Base-by-base conservation (phyloP, 2,329 filamentous ascomycete species). In the Venturia pyrina region DNA sequence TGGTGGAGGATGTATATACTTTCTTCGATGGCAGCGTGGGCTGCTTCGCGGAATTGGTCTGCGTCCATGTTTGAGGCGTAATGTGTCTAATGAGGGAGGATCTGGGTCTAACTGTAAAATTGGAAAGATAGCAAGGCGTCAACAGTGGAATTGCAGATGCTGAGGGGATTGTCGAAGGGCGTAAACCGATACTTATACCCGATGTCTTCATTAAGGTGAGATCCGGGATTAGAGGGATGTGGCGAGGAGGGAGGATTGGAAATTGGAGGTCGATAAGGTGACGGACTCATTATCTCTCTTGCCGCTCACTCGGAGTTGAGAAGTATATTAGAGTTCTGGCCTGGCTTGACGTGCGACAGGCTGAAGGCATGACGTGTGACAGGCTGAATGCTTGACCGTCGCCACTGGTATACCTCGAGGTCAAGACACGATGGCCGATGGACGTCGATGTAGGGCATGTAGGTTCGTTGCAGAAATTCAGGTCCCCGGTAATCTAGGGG, bases 11-110 rank as follows among this genome's bases (percentile, higher is more conserved):
- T 34, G 6, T 41, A 37, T 28, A 73, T 78, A 92, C 91, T 96
- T 67, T 96, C 89, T 70, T 96, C 89, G 73, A 96, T 86, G 67
- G 89, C 88, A 66, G 87, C 84, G 69, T 90, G 85, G 57, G 91
- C 92, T 69, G 91, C 90, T 68, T 85, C 79, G 69, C 87, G 84
- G 77, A 96, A 97, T 72, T 93, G 85, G 66, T 87, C 80, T 37
- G 87, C 86, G 73, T 96, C 87, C 93, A 96, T 96, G 43, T 24
- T 44, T 60, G 19, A 1, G 53, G 32, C 37, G n/a, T 5, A 11
- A 2, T 59, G 32, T 40, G 37, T 40, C 7, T 11, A 40, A 3
- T 17, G 53, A 37, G 15, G 2, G 4, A 5, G 11, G 32, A 59
- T 37, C 15, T 37, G 5, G 3, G 13, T n/a, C 7, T 59, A 10